Evolutionary conservation across 371 early-diverging fungal genomes (phyloP), one percentile per base, ranked within the genome.

Genomic region (Mortierella sp.): DNA sequence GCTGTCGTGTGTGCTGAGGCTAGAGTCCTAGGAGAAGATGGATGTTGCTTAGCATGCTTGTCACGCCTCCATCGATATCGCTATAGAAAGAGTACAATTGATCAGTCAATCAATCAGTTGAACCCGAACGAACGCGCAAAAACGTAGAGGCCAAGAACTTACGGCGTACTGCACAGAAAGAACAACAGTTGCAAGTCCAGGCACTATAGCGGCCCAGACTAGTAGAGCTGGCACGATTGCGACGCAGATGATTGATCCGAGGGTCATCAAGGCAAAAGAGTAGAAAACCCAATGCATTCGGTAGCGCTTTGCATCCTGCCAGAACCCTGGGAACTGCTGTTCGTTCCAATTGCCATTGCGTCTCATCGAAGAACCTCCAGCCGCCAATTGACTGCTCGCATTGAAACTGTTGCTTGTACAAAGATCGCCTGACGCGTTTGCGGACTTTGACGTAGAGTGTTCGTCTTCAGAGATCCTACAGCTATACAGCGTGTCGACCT

Each of bases 11-110:
- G n/a, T n/a, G n/a, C n/a, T n/a, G n/a, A n/a, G n/a, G n/a, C n/a
- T n/a, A n/a, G n/a, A n/a, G n/a, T n/a, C n/a, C n/a, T n/a, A n/a
- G n/a, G n/a, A n/a, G n/a, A n/a, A n/a, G n/a, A n/a, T n/a, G 37
- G 45, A n/a, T 48, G 63, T 17, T 57, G 58, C 22, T 34, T 64
- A 53, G 48, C 19, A 48, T 66, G 28, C 46, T 50, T 54, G 49
- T 39, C 24, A 10, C 63, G 67, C 43, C 67, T 57, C 74, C 63
- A 73, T 40, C 63, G 62, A 27, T 73, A 67, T n/a, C 41, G 47
- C 74, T 73, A 50, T 37, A 13, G 8, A 48, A 27, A 34, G 45
- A 41, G 19, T 44, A 44, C 7, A 37, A 46, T 46, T 37, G n/a
- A n/a, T n/a, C n/a, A n/a, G n/a, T n/a, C n/a, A n/a, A n/a, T n/a